Base-by-base conservation (phyloP, 1,284 basidiomycete species). In the Chondrostereum purpureum region DNA sequence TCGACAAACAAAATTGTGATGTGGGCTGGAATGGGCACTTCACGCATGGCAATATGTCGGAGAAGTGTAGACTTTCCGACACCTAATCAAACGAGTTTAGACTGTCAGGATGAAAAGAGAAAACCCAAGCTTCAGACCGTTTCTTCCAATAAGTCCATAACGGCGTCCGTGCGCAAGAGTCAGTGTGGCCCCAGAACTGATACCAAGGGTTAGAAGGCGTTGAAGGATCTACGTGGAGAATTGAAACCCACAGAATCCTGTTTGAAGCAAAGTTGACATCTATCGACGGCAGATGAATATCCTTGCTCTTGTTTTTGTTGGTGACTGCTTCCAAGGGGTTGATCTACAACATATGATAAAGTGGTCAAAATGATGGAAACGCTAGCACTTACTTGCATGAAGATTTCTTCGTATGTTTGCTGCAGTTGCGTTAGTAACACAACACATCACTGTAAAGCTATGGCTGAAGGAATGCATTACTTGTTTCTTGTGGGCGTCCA, bases 1-100 rank as follows among this genome's bases (percentile, higher is more conserved):
- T 99, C 96, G 50, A 99, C 96, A 60, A 99, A 96, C 22, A 99
- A 73, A 50, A 99, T 94, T 1, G 92, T 94, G 59, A 99, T 96
- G 62, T 98, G 89, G 0, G 88, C 72, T 8, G 93, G 92, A 48
- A 96, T 88, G 8, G 92, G 85, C 10, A 99, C 84, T 59, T 99
- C 96, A 59, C 96, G 83, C 69, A 99, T 77, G 1, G 96, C 91
- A 60, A 99, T 92, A 62, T 96, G 88, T 40, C 94, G 84, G 24
- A 99, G 75, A n/a, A 99, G 75, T 2, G 96, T 98, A 16, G 93
- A 96, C 72, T 99, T 99, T 68, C 95, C 96, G 56, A 97, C 85
- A 85, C 92, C 88, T 78, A 47, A 4, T 22, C 46, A 17, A 27
- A 27, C 16, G 19, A 39, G 27, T 16, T 12, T 19, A 27, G 23